phyloP scores from a whole-genome alignment of 768 basidiomycete genomes.

The Tricholoma terreum region DNA sequence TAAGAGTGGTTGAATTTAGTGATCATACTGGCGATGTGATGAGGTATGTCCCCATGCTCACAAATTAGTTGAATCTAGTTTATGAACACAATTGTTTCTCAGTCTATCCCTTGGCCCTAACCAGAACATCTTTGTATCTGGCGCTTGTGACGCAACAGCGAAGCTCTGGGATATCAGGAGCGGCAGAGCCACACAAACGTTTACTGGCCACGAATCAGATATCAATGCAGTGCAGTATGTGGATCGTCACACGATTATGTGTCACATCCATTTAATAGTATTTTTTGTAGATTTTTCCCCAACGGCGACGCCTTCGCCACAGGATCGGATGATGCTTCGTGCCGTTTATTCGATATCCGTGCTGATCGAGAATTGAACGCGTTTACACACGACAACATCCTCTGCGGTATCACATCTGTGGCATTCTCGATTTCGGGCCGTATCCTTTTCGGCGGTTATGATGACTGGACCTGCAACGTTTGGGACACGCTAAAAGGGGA shows the following conservation, averaged over 20 bases:
- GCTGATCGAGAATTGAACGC: slow-evolving; percentile 96
- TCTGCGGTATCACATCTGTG: slow-evolving; percentile 98
- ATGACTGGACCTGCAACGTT: slow-evolving; percentile 99
- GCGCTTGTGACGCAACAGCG: slow-evolving; percentile 96
- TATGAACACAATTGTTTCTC: slow-evolving; percentile 10
- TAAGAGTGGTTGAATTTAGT: slow-evolving; percentile 96
- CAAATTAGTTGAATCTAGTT: not conserved
- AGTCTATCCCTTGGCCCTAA: slow-evolving; percentile 94
- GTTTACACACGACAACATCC: slow-evolving; percentile 97
- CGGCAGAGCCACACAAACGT: slow-evolving; percentile 97
- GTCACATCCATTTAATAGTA: slow-evolving; percentile 8
- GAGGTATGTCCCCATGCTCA: slow-evolving; percentile 59
- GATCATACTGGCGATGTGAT: slow-evolving; percentile 99
- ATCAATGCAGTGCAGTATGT: slow-evolving; percentile 95
- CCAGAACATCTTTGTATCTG: slow-evolving; percentile 95
- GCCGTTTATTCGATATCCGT: slow-evolving; percentile 95
- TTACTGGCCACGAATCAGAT: slow-evolving; percentile 97
- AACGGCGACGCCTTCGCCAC: slow-evolving; percentile 99
- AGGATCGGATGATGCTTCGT: slow-evolving; percentile 98
- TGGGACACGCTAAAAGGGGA: slow-evolving; percentile 99
- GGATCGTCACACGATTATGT: slow-evolving; percentile 31
- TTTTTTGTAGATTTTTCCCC: slow-evolving; percentile 84
- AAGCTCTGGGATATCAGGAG: slow-evolving; percentile 99
- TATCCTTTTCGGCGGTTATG: slow-evolving; percentile 97
- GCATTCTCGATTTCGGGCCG: slow-evolving; percentile 98